phyloP scores from a whole-genome alignment of 371 early-diverging fungal genomes.

The Mortierella sp. region DNA sequence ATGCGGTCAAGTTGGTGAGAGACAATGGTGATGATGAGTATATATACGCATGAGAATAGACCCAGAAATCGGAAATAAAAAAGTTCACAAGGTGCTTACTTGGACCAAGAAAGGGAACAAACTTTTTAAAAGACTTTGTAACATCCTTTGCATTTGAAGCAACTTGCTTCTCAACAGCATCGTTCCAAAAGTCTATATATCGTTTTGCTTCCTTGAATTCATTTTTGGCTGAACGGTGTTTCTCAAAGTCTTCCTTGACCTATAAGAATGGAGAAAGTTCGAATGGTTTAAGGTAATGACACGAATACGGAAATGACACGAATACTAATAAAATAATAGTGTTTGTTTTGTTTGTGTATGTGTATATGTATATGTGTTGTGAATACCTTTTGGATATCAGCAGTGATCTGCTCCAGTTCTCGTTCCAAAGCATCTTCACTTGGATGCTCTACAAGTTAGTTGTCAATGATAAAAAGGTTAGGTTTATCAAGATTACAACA shows the following conservation, averaged over 20 bases:
- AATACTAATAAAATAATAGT: no score
- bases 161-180: constrained; percentile 50
- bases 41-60: neutral
- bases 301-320: neutral
- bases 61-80: neutral
- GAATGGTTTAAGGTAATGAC: neutral
- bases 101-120: constrained; percentile 49
- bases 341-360: neutral
- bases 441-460: constrained; percentile 34
- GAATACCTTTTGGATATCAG: constrained; percentile 35
- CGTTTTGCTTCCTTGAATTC: constrained; percentile 50
- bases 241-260: constrained; percentile 48
- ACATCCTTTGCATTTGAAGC: constrained; percentile 52
- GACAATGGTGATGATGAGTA: neutral
- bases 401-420: constrained; percentile 32
- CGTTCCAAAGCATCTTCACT: constrained; percentile 35
- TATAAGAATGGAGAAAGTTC: neutral
- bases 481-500: neutral
- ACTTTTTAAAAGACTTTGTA: constrained; percentile 46
- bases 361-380: neutral
- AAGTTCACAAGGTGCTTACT: constrained; percentile 24
- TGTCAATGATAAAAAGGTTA: neutral
- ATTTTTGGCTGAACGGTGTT: constrained; percentile 37
- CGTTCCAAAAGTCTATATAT: constrained; percentile 56
- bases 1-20: neutral